A percentile compares a stretch with the other conserved stretches of the same genome.
These are phyloP conservation scores for Grosmannia penicillata DNA, from an alignment of 2,329 filamentous ascomycete genomes.

Conservation along the genomic window DNA sequence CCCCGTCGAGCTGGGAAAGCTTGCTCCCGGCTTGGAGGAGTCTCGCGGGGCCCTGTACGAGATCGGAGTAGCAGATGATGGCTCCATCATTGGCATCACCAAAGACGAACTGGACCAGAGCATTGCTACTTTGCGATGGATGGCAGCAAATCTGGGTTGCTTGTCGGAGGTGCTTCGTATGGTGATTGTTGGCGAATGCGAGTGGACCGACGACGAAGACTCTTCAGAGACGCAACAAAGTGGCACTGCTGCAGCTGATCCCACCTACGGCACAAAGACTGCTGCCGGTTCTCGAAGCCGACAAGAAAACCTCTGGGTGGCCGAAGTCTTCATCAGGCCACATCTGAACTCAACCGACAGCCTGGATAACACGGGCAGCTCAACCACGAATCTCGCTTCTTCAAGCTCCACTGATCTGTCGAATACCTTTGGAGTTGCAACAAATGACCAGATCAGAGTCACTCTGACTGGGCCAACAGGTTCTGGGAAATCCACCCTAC, in stretches of 20 bases:
- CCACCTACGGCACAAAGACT: constrained; percentile 9
- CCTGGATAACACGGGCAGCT: not conserved
- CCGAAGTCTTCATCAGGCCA: constrained; percentile 78
- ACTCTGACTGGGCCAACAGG: constrained; percentile 81
- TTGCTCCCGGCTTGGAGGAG: constrained; percentile 73
- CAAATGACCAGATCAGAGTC: constrained; percentile 64
- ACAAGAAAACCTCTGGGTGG: constrained; percentile 60
- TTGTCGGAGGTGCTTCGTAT: constrained; percentile 66
- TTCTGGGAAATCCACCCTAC: constrained; percentile 80
- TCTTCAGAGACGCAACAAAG: constrained; percentile 1
- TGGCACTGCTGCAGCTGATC: constrained; percentile 11
- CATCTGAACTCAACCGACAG: constrained; percentile 29
- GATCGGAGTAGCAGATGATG: constrained; percentile 91
- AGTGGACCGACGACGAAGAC: constrained; percentile 43
- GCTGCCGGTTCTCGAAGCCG: constrained; percentile 13
- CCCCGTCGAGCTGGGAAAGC: constrained; percentile 35
- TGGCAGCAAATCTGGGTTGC: constrained; percentile 88
- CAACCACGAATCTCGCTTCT: not conserved
- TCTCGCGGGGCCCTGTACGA: constrained; percentile 90
- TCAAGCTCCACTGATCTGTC: constrained; percentile 8
- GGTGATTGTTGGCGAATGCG: constrained; percentile 73
- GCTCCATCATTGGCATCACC: constrained; percentile 73
- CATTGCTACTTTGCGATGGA: constrained; percentile 66
- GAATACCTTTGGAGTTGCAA: constrained; percentile 7
- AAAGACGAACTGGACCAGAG: constrained; percentile 90